Base-by-base conservation (phyloP, 345 rosid genomes). In the Barbarea vulgaris region DNA sequence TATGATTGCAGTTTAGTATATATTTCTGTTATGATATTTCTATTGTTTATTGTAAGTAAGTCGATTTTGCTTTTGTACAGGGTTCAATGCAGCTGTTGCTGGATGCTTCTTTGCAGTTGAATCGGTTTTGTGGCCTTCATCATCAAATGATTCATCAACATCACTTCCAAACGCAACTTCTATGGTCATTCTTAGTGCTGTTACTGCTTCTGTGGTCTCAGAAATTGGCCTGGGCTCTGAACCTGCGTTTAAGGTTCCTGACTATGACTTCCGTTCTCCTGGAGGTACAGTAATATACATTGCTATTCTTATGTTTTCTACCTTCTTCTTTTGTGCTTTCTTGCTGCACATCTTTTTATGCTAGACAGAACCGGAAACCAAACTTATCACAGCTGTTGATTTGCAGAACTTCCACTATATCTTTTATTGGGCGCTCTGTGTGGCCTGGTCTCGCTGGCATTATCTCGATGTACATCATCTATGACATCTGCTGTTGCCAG, bases 21-120 rank as follows among this genome's bases (percentile, higher is more conserved):
- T 41, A 13, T 41, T 41, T 41, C 14, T 37, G 41, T 37, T 37
- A 37, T 37, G 41, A 36, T 36, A 37, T 3, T 3, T 13, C 7
- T 41, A 6, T 41, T 41, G 47, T 41, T n/a, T 63, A 12, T 31
- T 11, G 10, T 19, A n/a, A 37, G 41, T 28, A 15, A 12, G 52
- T 67, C 12, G 56, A 9, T 19, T 27, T 22, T 64, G 46, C 2
- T 47, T 51, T 42, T 28, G 11, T 67, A 22, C 79, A 93, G 97
- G 98, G 53, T 93, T 93, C 84, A 93, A 93, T 70, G 96, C 98
- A 47, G 98, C 98, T 30, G 98, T 93, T 77, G 97, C 96, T 65
- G 97, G 98, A 67, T 93, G 97, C 59, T 93, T 91, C 80, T 93
- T 93, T 25, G 96, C 97, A 8, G 93, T 91, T 39, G 98, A 93